Percentiles rank a stretch among this genome's conserved stretches.
phyloP scores from a whole-genome alignment of 2,329 filamentous ascomycete species.

The Pseudogymnoascus sp. region DNA sequence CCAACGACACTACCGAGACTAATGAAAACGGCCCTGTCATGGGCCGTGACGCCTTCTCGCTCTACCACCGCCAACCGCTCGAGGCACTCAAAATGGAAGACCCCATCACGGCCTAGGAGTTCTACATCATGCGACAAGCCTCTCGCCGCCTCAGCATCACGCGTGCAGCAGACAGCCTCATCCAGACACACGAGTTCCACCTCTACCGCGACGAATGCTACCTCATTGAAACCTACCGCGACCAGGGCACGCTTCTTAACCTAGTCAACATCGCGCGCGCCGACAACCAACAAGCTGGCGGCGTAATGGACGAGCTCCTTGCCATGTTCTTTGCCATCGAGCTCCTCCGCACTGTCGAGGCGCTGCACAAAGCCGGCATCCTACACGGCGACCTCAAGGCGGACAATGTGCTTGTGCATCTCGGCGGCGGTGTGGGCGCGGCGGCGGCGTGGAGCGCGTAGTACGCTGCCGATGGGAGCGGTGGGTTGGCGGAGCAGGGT shows the following conservation, averaged over 20 bases:
- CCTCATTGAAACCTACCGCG: conserved; percentile 76
- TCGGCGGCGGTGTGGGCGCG: conserved; percentile 50
- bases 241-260: conserved; percentile 89
- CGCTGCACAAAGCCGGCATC: conserved; percentile 68
- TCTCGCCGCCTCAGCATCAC: conserved; percentile 67
- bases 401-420: conserved; percentile 87
- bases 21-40: conserved; percentile 43
- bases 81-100: conserved; percentile 95
- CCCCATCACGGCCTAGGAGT: conserved; percentile 86
- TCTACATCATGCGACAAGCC: conserved; percentile 83
- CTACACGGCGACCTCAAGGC: conserved; percentile 92
- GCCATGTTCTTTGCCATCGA: conserved; percentile 96
- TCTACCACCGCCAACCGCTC: conserved; percentile 44
- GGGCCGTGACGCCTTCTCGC: conserved; percentile 52
- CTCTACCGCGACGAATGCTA: conserved; percentile 86
- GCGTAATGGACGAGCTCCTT: conserved; percentile 79
- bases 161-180: conserved; percentile 67
- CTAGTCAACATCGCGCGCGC: conserved; percentile 78
- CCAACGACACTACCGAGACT: conserved; percentile 36
- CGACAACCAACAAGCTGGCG: conserved; percentile 48
- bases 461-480: conserved; percentile 64
- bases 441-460: conserved; percentile 44
- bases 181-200: conserved; percentile 82
- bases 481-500: conserved; percentile 74
- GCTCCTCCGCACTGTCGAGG: conserved; percentile 81